These are phyloP conservation scores for Gnetum montanum DNA, from an alignment of 75 land plant genomes.

Conservation along the genomic window DNA sequence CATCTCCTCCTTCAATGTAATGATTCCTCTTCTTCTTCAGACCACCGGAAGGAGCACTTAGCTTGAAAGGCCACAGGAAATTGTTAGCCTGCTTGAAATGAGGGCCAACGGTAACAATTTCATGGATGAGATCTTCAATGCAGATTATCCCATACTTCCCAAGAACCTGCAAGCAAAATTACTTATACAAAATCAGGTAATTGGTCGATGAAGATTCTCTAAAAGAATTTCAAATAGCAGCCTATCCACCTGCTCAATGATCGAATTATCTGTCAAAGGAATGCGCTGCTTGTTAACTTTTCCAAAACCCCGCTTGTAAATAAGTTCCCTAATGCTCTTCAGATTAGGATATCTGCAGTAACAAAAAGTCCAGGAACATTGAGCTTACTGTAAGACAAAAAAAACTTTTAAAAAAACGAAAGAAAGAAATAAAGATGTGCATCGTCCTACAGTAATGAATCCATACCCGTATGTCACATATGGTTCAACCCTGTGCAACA, in stretches of 20 bases:
- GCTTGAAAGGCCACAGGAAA: conserved; percentile 80
- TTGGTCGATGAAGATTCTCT: no score
- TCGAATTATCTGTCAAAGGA: conserved; percentile 59
- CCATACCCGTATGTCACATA: conserved; percentile 74
- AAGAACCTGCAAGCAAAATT: conserved; percentile 26
- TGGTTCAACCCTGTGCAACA: conserved; percentile 70
- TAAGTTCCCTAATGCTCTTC: conserved; percentile 72
- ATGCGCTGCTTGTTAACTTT: conserved; percentile 59
- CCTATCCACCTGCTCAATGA: conserved; percentile 80
- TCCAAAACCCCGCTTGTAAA: conserved; percentile 80
- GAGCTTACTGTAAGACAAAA: no score
- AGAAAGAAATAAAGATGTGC: neutral
- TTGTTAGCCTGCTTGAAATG: conserved; percentile 71
- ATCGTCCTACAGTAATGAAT: neutral
- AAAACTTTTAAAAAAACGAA: neutral
- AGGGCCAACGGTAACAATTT: conserved; percentile 71
- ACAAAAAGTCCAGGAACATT: neutral
- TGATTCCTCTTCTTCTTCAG: conserved; percentile 78
- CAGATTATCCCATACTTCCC: conserved; percentile 64
- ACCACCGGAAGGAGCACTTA: conserved; percentile 77
- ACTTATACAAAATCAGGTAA: no score
- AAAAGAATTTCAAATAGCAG: no score
- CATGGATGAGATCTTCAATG: conserved; percentile 74
- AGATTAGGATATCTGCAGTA: conserved; percentile 55
- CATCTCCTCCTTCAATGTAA: conserved; percentile 78